Evolutionary conservation across 495 filamentous ascomycete species (phyloP).

Genomic region (Aspergillus ostianus): DNA sequence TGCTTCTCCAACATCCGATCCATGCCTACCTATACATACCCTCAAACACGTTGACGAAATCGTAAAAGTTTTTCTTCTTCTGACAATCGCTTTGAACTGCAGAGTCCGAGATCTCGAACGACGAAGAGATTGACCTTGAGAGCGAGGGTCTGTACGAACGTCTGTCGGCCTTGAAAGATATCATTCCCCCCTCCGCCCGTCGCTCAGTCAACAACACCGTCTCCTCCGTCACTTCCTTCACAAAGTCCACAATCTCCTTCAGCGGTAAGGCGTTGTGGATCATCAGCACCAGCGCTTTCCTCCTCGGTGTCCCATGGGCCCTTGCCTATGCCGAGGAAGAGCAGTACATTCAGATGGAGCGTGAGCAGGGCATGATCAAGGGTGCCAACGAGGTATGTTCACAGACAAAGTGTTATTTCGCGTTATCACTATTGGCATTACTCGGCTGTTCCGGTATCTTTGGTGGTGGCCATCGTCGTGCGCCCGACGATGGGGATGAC

Average conservation of each 20-base stretch:
- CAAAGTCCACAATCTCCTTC: slow-evolving; percentile 62
- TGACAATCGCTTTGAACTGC: slow-evolving; percentile 16
- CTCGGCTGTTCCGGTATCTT: background rate
- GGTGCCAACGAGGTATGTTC: slow-evolving; percentile 65
- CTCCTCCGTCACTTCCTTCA: slow-evolving; percentile 53
- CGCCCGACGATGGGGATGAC: slow-evolving; percentile 4
- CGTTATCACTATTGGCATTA: slow-evolving; percentile 2
- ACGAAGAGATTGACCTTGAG: slow-evolving; percentile 42
- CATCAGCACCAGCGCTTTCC: slow-evolving; percentile 77
- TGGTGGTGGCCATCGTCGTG: background rate
- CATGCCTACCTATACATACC: background rate
- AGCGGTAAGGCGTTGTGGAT: slow-evolving; percentile 85
- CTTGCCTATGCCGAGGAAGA: slow-evolving; percentile 94
- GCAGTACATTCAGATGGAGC: slow-evolving; percentile 92
- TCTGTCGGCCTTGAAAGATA: slow-evolving; percentile 82
- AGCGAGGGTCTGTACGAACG: slow-evolving; percentile 74
- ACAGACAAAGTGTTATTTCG: slow-evolving; percentile 1
- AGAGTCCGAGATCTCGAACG: slow-evolving; percentile 57
- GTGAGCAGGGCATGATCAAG: slow-evolving; percentile 93
- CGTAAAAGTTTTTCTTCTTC: slow-evolving; percentile 13
- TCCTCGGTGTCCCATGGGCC: slow-evolving; percentile 90
- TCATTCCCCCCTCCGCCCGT: slow-evolving; percentile 81
- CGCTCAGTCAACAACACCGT: slow-evolving; percentile 62
- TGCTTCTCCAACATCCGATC: background rate
- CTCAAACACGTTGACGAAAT: background rate